These are phyloP conservation scores for Quercus robur DNA, from an alignment of 306 rosid genomes.

Conservation along the genomic window DNA sequence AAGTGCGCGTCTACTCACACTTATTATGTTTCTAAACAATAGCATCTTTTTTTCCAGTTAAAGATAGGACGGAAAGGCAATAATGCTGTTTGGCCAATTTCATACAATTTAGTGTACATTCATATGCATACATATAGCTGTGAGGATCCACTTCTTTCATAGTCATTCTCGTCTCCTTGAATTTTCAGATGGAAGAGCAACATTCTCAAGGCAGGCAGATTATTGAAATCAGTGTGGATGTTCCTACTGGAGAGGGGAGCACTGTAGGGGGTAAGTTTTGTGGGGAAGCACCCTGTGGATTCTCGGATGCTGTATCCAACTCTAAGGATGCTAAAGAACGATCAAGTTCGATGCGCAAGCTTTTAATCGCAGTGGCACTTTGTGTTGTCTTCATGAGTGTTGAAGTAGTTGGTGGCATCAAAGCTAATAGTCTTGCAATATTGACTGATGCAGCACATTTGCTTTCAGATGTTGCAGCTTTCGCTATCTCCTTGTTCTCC, in stretches of 20 bases:
- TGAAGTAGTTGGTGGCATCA: conserved; percentile 72
- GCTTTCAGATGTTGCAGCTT: conserved; percentile 76
- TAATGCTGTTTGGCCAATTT: not conserved
- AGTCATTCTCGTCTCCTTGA: not conserved
- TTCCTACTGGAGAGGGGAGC: conserved; percentile 21
- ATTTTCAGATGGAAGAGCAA: conserved; percentile 58
- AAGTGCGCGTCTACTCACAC: not conserved
- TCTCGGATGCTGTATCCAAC: conserved; percentile 49
- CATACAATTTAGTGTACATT: not conserved
- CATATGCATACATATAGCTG: not conserved
- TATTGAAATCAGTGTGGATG: conserved; percentile 47
- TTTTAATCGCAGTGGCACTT: conserved; percentile 56
- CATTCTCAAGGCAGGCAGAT: conserved; percentile 35
- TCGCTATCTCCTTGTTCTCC: conserved; percentile 75
- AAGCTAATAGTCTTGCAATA: conserved; percentile 78
- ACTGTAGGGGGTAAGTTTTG: conserved; percentile 52
- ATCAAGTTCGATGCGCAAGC: conserved; percentile 62
- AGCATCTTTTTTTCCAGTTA: not conserved
- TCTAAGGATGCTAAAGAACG: conserved; percentile 69
- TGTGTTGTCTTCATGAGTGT: conserved; percentile 67
- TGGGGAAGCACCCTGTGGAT: conserved; percentile 73
- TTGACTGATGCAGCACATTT: conserved; percentile 85
- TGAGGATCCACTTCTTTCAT: not conserved
- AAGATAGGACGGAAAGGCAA: not conserved
- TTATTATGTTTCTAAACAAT: not conserved